Base-by-base conservation (phyloP, 2,329 filamentous ascomycete genomes). In the Colletotrichum nymphaeae region DNA sequence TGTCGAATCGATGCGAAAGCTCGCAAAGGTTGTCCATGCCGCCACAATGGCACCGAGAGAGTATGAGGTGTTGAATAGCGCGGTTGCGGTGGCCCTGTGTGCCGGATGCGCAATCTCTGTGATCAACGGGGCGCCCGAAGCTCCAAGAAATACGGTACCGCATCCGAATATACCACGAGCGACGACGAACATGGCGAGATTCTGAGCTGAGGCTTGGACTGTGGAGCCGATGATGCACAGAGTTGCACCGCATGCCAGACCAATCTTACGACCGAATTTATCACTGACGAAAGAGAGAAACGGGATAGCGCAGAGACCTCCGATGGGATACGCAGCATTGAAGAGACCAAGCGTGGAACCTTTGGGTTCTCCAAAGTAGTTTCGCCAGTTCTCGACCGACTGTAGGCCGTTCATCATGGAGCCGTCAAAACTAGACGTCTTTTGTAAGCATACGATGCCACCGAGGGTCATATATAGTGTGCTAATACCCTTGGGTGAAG, bases 401-500 rank as follows among this genome's bases (percentile, higher is more conserved):
- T 87, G 85, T 0, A 87, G 79, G 8, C 84, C 85, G 71, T 87
- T 87, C 83, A 85, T 85, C 74, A 86, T 80, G 1, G 83, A 84
- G 19, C 79, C 81, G 30, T 32, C 42, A 26, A 37, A 63, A 46
- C 22, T 63, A 28, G 14, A 3, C 3, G 12, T 7, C 16, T 19
- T 42, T 16, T 42, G 14, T 42, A 42, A 42, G 37, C 16, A 16
- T 42, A 19, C 5, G 14, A 16, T 16, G 1, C 37, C 5, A 42
- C 3, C 4, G 37, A 42, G 37, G 5, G 37, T n/a, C n/a, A n/a
- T n/a, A 63, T 0, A 3, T 11, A 16, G n/a, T 14, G 22, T 3
- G 3, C 26, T 16, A 24, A 28, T 56, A 56, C 53, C 53, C 53
- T 26, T 56, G 53, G 11, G 53, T 56, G 53, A 56, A 56, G 14